Conservation (phyloP, 495 filamentous ascomycete species). For the Extremus antarcticus region DNA sequence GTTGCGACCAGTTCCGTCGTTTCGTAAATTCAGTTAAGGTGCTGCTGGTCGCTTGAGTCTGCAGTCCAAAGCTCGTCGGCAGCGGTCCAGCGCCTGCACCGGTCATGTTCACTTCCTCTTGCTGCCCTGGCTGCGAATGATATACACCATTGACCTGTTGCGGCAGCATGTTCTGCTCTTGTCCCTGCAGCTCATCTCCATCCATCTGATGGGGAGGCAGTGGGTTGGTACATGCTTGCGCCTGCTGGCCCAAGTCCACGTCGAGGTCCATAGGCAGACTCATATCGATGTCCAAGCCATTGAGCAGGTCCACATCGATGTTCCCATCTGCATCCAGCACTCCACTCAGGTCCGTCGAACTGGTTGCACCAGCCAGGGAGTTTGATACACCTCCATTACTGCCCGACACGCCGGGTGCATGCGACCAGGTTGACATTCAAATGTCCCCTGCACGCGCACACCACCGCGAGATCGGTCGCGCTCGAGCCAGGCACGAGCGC, state of each 20-base stretch:
- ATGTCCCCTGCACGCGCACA: background rate
- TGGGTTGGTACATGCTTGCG: conserved; percentile 8
- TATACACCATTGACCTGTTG: conserved; percentile 8
- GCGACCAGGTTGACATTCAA: background rate
- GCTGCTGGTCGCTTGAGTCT: conserved; percentile 42
- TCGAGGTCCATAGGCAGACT: conserved; percentile 27
- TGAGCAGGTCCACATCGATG: conserved; percentile 3
- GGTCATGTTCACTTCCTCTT: conserved; percentile 25
- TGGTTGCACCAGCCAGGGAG: background rate
- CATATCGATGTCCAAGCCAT: conserved; percentile 19
- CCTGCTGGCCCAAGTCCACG: conserved; percentile 11
- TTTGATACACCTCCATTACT: background rate
- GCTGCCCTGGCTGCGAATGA: conserved; percentile 10
- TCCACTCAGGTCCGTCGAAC: conserved; percentile 1
- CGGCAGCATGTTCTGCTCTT: background rate
- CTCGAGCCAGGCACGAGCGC: background rate
- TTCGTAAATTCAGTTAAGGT: conserved; percentile 74
- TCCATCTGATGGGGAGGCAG: conserved; percentile 10
- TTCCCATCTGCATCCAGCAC: conserved; percentile 4
- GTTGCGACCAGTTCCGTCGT: conserved; percentile 78
- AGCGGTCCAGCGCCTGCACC: conserved; percentile 46
- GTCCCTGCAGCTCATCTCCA: background rate
- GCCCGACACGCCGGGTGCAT: background rate
- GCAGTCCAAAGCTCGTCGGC: conserved; percentile 43
- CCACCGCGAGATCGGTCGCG: background rate